phyloP scores from a whole-genome alignment of 1,139 yeast species.

The Pichia inconspicua region DNA sequence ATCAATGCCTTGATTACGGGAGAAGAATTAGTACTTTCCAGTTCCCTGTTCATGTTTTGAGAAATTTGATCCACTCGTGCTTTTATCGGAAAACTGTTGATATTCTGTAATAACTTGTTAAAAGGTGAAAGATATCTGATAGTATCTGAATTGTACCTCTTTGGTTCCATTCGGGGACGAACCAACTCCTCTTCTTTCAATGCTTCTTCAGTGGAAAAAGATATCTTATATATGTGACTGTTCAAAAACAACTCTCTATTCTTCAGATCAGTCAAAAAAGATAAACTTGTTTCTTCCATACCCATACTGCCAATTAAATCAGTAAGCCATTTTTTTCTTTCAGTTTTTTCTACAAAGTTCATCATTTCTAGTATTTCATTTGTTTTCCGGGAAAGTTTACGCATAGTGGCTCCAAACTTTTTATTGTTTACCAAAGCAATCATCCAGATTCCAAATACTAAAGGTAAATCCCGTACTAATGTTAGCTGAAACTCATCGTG shows the following conservation, averaged over 20 bases:
- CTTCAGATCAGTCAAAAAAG: constrained; percentile 24
- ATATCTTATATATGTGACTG: constrained; percentile 12
- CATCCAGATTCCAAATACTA: constrained; percentile 68
- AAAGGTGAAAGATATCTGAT: constrained; percentile 21
- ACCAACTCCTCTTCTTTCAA: not conserved
- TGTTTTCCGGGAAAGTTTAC: constrained; percentile 41
- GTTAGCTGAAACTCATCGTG: constrained; percentile 41
- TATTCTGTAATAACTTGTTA: constrained; percentile 25
- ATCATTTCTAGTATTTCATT: constrained; percentile 54
- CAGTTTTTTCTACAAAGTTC: constrained; percentile 49
- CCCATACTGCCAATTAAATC: constrained; percentile 40
- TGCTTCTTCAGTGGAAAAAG: not conserved
- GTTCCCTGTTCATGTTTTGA: not conserved
- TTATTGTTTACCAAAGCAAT: constrained; percentile 63
- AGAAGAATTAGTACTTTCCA: not conserved
- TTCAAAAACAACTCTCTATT: constrained; percentile 16
- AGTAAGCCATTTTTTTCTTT: constrained; percentile 56
- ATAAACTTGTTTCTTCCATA: constrained; percentile 28
- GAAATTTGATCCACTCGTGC: not conserved
- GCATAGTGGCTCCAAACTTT: constrained; percentile 57
- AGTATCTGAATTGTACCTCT: constrained; percentile 8
- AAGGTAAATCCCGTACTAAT: constrained; percentile 65
- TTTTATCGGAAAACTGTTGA: constrained; percentile 19
- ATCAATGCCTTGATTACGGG: constrained; percentile 11
- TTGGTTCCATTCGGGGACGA: not conserved